Evolutionary conservation across 495 filamentous ascomycete species (phyloP).

Genomic region (Penicillium ucsense): DNA sequence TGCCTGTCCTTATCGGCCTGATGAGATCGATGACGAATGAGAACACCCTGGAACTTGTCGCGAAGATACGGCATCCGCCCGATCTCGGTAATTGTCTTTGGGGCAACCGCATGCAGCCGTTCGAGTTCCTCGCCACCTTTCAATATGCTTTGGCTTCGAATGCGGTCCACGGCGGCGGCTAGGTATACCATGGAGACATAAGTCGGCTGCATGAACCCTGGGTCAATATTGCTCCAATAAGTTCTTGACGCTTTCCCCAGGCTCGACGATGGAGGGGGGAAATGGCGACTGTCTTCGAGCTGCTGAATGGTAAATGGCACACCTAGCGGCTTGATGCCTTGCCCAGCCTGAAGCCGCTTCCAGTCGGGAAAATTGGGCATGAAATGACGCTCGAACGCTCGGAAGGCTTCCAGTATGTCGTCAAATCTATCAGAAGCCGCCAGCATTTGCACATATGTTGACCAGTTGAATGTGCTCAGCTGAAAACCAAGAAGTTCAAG

Average conservation of each 20-base stretch:
- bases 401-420: slow-evolving; percentile 47
- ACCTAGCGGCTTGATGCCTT: slow-evolving; percentile 19
- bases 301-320: slow-evolving; percentile 21
- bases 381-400: slow-evolving; percentile 58
- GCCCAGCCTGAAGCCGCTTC: slow-evolving; percentile 31
- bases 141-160: slow-evolving; percentile 28
- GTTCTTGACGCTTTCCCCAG: slow-evolving; percentile 19
- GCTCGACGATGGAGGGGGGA: slow-evolving; percentile 9
- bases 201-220: slow-evolving; percentile 36
- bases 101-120: slow-evolving; percentile 29
- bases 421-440: slow-evolving; percentile 25
- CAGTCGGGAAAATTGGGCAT: slow-evolving; percentile 71
- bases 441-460: slow-evolving; percentile 40
- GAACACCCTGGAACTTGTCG: slow-evolving; percentile 32
- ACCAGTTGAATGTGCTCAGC: slow-evolving; percentile 49
- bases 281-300: slow-evolving; percentile 11
- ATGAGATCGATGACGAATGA: slow-evolving; percentile 20
- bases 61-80: slow-evolving; percentile 41
- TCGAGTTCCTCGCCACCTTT: slow-evolving; percentile 21
- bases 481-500: slow-evolving; percentile 54
- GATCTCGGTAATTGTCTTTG: slow-evolving; percentile 42
- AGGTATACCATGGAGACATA: slow-evolving; percentile 48
- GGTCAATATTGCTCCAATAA: slow-evolving; percentile 30
- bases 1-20: slow-evolving; percentile 3
- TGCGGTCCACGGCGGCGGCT: slow-evolving; percentile 34